phyloP scores from a whole-genome alignment of 2,329 filamentous ascomycete genomes.

The Nectriaceae sp. region DNA sequence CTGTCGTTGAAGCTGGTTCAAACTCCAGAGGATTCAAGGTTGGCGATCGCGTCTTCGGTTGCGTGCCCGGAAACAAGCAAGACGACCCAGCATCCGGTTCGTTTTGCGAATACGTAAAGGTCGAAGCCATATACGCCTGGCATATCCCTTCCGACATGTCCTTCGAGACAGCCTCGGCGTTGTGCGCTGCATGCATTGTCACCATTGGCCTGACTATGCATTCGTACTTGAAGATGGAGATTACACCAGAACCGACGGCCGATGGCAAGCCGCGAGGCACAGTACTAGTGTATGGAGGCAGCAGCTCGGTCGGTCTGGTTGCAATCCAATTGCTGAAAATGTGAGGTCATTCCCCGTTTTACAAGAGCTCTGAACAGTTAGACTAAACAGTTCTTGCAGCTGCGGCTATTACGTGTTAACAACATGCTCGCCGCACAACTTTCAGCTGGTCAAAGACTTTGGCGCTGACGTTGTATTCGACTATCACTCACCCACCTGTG shows the following conservation, averaged over 20 bases:
- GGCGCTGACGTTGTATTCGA: slow-evolving; percentile 46
- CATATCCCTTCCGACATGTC: slow-evolving; percentile 16
- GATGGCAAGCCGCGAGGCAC: slow-evolving; percentile 6
- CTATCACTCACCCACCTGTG: slow-evolving; percentile 34
- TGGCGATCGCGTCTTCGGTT: slow-evolving; percentile 32
- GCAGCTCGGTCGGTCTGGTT: slow-evolving; percentile 19
- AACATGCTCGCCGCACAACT: slow-evolving; percentile 43
- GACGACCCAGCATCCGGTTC: slow-evolving; percentile 16
- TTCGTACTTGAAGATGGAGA: slow-evolving; percentile 18
- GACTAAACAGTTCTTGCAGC: neutral
- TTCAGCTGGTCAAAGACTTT: slow-evolving; percentile 39
- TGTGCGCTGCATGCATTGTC: slow-evolving; percentile 10
- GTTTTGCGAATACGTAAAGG: slow-evolving; percentile 22
- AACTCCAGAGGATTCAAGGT: slow-evolving; percentile 8
- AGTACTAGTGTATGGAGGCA: slow-evolving; percentile 26
- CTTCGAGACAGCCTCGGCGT: slow-evolving; percentile 17
- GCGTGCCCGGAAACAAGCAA: slow-evolving; percentile 16
- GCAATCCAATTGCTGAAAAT: slow-evolving; percentile 28
- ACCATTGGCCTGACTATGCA: slow-evolving; percentile 23
- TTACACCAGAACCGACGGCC: slow-evolving; percentile 11
- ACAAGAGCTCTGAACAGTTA: neutral
- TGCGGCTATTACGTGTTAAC: slow-evolving; percentile 38
- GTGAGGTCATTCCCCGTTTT: slow-evolving; percentile 14
- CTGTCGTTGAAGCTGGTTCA: slow-evolving; percentile 26
- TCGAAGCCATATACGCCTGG: slow-evolving; percentile 8